Percentiles rank a stretch among this genome's conserved stretches.
Evolutionary conservation across 2,329 filamentous ascomycete species (phyloP).

Genomic region (Xylariales sp.): DNA sequence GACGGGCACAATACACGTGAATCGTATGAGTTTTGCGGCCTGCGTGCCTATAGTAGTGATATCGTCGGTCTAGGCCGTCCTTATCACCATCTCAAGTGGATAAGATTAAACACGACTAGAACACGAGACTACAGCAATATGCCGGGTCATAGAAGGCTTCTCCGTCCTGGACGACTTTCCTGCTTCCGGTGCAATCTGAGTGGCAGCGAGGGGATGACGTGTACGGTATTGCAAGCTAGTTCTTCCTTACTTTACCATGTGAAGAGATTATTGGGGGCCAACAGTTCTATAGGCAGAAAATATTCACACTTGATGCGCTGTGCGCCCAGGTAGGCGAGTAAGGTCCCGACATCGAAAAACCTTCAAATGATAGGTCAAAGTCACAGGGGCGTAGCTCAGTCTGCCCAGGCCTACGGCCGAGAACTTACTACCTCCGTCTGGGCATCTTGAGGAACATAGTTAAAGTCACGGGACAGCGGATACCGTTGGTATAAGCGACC

Average conservation of each 20-base stretch:
- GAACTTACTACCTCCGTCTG: not conserved
- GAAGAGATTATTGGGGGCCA: constrained; percentile 4
- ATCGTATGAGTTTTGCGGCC: not conserved
- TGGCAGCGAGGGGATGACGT: constrained; percentile 24
- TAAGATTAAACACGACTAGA: constrained; percentile 7
- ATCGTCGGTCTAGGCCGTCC: constrained; percentile 5
- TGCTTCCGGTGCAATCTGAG: constrained; percentile 1
- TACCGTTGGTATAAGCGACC: constrained; percentile 1
- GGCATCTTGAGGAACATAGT: not conserved
- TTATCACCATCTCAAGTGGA: not conserved
- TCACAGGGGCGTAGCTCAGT: constrained; percentile 1
- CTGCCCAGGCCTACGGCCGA: not conserved
- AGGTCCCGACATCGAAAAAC: constrained; percentile 2
- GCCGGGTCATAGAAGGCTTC: constrained; percentile 13
- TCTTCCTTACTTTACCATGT: not conserved
- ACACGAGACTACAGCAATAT: constrained; percentile 1
- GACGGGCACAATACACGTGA: not conserved
- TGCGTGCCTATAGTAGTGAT: not conserved
- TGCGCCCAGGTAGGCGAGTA: not conserved
- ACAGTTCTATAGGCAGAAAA: constrained; percentile 1
- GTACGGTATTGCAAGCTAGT: constrained; percentile 14
- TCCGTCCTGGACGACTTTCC: not conserved
- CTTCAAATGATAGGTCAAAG: constrained; percentile 13
- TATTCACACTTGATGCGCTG: constrained; percentile 14
- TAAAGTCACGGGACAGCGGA: constrained; percentile 7